Percentiles rank a stretch among this genome's conserved stretches.
These are phyloP conservation scores for Beta vulgaris DNA, from an alignment of 148 eudicot species.

Conservation along the genomic window DNA sequence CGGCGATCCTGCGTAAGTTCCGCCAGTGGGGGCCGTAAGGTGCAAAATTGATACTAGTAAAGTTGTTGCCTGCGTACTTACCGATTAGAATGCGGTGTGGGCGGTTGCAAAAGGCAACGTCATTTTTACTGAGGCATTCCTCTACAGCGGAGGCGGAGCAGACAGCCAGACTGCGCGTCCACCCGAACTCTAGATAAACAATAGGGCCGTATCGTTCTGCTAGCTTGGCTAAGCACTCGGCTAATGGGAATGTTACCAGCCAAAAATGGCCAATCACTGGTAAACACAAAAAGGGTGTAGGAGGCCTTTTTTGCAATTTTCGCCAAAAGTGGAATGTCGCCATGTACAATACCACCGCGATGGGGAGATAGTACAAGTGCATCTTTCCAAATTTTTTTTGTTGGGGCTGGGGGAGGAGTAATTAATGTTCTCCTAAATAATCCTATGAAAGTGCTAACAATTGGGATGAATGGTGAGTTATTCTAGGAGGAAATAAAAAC, in stretches of 20 bases:
- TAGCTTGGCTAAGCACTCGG: conserved; percentile 26
- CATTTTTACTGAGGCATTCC: conserved; percentile 20
- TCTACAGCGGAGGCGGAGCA: conserved; percentile 13
- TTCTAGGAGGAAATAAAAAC: no score
- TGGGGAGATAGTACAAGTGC: background rate
- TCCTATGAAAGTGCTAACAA: no score
- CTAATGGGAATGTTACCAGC: conserved; percentile 34
- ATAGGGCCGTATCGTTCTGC: conserved; percentile 33
- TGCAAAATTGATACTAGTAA: conserved; percentile 7
- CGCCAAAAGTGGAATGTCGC: conserved; percentile 2
- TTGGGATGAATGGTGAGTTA: no score
- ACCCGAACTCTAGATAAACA: conserved; percentile 36
- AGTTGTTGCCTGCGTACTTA: conserved; percentile 11
- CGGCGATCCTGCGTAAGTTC: conserved; percentile 16
- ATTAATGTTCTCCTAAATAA: no score
- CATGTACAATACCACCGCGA: conserved; percentile 16
- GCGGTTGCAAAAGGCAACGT: conserved; percentile 19
- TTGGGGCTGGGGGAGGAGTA: no score
- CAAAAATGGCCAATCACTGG: conserved; percentile 46
- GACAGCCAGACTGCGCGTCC: conserved; percentile 27
- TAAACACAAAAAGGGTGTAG: conserved; percentile 33
- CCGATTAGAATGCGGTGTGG: background rate
- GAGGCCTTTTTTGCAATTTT: conserved; percentile 35
- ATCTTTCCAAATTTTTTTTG: background rate
- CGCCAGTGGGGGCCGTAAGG: conserved; percentile 25